These are phyloP conservation scores for Suillus subalutaceus DNA, from an alignment of 768 basidiomycete species.

Conservation along the genomic window DNA sequence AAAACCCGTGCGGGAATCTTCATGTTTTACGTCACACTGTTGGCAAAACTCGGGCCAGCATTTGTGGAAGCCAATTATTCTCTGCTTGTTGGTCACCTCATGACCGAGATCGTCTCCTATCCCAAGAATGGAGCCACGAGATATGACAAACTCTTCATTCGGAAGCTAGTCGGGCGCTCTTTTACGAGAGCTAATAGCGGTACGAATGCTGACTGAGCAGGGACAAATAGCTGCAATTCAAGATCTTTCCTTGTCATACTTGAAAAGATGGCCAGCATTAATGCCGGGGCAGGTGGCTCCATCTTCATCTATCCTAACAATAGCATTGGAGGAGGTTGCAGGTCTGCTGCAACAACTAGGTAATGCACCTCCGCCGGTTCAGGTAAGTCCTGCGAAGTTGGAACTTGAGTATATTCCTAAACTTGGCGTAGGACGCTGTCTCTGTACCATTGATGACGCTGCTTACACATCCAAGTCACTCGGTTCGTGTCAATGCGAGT, in stretches of 20 bases:
- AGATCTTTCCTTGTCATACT: conserved; percentile 78
- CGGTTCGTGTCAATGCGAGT: conserved; percentile 82
- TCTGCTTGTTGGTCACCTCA: conserved; percentile 75
- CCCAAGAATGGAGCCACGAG: conserved; percentile 56
- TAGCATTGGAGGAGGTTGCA: conserved; percentile 82
- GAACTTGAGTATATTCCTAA: background rate
- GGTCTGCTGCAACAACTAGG: conserved; percentile 88
- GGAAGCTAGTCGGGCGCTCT: conserved; percentile 78
- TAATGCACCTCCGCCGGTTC: conserved; percentile 87
- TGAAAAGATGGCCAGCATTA: conserved; percentile 92
- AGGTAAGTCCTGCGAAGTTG: conserved; percentile 45
- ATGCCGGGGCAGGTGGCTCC: conserved; percentile 85
- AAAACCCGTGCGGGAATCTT: conserved; percentile 84
- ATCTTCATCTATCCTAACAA: conserved; percentile 62
- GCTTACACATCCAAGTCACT: conserved; percentile 84
- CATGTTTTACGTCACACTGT: conserved; percentile 81
- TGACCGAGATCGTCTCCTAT: conserved; percentile 73
- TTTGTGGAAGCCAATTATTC: conserved; percentile 87
- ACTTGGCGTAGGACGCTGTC: conserved; percentile 67
- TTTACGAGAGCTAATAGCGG: conserved; percentile 84
- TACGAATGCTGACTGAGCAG: conserved; percentile 89
- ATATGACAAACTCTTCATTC: conserved; percentile 74
- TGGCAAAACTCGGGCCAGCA: conserved; percentile 70
- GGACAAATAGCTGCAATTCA: conserved; percentile 91
- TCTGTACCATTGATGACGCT: conserved; percentile 84